Evolutionary conservation across 2,329 filamentous ascomycete genomes (phyloP).

Genomic region (Penicillium sp.): DNA sequence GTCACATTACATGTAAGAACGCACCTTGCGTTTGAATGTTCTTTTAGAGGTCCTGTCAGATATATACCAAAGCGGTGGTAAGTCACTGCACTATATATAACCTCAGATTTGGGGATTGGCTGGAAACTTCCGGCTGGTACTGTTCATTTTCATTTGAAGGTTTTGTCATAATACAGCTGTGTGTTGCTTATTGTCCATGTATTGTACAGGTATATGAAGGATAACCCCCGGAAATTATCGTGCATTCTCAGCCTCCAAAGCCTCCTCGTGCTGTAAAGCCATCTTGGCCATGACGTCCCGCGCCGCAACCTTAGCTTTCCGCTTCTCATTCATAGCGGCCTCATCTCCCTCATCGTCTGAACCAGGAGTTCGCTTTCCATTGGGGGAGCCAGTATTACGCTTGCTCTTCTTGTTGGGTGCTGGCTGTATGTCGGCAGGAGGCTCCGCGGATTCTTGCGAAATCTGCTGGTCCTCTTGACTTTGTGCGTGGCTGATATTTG

Average conservation of each 20-base stretch:
- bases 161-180: not conserved
- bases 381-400: not conserved
- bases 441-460: not conserved
- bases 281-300: constrained; percentile 34
- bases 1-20: not conserved
- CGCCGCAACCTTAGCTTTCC: constrained; percentile 33
- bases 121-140: not conserved
- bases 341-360: constrained; percentile 6
- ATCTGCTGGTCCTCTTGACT: not conserved
- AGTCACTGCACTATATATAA: no score
- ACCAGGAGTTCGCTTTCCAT: not conserved
- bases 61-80: no score
- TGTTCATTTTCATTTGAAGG: no score
- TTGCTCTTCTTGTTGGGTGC: constrained; percentile 7
- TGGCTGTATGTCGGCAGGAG: not conserved
- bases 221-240: constrained; percentile 6
- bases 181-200: not conserved
- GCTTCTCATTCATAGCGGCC: constrained; percentile 21
- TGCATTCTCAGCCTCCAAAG: constrained; percentile 31
- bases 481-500: not conserved
- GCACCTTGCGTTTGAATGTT: no score
- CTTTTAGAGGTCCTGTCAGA: no score
- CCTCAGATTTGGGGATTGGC: not conserved
- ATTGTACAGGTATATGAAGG: not conserved
- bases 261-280: constrained; percentile 40